These are phyloP conservation scores for Paracamarosporium sp. DNA, from an alignment of 2,329 filamentous ascomycete genomes.

Conservation along the genomic window DNA sequence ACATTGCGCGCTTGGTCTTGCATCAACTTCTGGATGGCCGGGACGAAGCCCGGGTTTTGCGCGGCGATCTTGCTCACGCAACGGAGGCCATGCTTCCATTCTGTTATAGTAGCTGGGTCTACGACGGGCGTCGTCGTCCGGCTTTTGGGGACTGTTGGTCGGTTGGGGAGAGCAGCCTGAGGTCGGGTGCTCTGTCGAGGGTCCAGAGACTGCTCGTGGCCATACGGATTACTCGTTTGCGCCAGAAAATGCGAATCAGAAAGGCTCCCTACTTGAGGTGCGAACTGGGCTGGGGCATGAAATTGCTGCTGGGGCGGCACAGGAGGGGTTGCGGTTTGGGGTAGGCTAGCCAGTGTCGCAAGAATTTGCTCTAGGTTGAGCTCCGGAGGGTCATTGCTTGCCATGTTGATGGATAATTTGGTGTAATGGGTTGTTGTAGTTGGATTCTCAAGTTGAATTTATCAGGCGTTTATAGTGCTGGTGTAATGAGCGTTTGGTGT, in stretches of 20 bases:
- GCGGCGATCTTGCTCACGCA: slow-evolving; percentile 55
- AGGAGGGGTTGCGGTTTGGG: slow-evolving; percentile 20
- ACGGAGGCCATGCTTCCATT: slow-evolving; percentile 56
- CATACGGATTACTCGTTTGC: slow-evolving; percentile 8
- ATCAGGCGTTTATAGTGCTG: not conserved
- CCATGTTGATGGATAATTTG: slow-evolving; percentile 29
- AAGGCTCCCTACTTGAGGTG: slow-evolving; percentile 8
- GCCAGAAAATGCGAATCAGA: slow-evolving; percentile 7
- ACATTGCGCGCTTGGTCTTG: slow-evolving; percentile 69
- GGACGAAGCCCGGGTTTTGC: slow-evolving; percentile 52
- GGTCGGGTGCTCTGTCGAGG: slow-evolving; percentile 28
- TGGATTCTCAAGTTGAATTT: not conserved
- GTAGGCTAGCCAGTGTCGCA: slow-evolving; percentile 40
- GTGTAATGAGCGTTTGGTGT: slow-evolving; percentile 1
- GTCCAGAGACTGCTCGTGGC: slow-evolving; percentile 22
- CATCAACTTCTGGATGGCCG: slow-evolving; percentile 60
- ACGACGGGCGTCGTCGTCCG: slow-evolving; percentile 37
- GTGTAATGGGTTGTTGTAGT: not conserved
- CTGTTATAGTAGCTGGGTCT: slow-evolving; percentile 56
- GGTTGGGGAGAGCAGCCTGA: slow-evolving; percentile 15
- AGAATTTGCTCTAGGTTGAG: slow-evolving; percentile 45
- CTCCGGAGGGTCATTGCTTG: slow-evolving; percentile 28
- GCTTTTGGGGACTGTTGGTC: slow-evolving; percentile 21
- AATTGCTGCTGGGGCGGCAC: slow-evolving; percentile 10
- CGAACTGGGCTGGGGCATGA: slow-evolving; percentile 19